These are phyloP conservation scores for Aegilops sharonensis DNA, from an alignment of 176 grass and related monocot genomes.

Conservation along the genomic window DNA sequence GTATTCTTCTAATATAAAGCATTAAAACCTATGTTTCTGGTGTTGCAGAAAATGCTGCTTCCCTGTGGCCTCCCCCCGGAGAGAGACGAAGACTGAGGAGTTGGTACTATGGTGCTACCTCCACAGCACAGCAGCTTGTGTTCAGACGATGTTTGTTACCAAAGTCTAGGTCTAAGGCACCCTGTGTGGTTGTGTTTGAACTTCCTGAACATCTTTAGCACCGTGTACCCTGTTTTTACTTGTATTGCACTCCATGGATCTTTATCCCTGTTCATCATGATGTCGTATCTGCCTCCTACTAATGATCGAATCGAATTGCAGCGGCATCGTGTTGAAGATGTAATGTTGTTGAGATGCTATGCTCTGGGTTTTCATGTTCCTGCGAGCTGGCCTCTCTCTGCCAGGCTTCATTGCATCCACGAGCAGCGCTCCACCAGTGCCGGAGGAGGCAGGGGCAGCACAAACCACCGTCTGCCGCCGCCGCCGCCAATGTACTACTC, in stretches of 20 bases:
- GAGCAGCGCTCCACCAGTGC: too few relatives aligned
- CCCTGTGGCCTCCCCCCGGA: conserved; percentile 66
- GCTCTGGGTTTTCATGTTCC: too few relatives aligned
- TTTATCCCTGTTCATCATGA: not conserved
- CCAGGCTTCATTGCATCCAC: too few relatives aligned
- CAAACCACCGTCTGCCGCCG: too few relatives aligned
- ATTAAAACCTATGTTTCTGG: not conserved
- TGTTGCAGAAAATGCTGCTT: conserved; percentile 83
- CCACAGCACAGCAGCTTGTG: not conserved
- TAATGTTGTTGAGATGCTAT: not conserved
- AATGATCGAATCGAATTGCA: not conserved
- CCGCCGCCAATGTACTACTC: too few relatives aligned
- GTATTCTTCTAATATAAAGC: not conserved
- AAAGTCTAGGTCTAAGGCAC: not conserved
- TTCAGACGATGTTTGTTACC: not conserved
- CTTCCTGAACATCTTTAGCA: not conserved
- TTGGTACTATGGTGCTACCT: not conserved
- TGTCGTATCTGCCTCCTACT: not conserved
- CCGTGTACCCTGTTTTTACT: too few relatives aligned
- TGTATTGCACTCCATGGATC: too few relatives aligned
- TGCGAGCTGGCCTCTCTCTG: too few relatives aligned
- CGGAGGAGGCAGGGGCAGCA: too few relatives aligned
- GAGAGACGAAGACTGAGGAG: conserved; percentile 72
- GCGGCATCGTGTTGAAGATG: not conserved
- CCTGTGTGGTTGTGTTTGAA: not conserved